Percentiles rank a stretch among this genome's conserved stretches.
These are phyloP conservation scores for Brassica rapa DNA, from an alignment of 345 rosid genomes.

Conservation along the genomic window DNA sequence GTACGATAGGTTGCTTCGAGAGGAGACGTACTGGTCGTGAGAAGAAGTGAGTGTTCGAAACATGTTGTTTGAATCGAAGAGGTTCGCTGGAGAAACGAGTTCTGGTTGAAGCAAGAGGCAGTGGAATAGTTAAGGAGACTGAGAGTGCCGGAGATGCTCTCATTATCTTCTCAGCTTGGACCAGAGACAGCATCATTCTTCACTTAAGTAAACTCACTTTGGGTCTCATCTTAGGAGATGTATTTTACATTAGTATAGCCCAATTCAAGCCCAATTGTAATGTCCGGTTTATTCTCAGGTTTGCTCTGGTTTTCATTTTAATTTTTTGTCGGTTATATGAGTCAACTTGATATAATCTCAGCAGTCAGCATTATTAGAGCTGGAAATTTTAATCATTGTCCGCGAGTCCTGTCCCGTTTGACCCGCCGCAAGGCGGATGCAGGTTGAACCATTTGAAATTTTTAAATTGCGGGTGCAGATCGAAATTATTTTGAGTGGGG, in stretches of 20 bases:
- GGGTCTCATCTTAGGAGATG: not conserved
- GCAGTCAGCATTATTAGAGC: not conserved
- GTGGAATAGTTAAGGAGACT: constrained; percentile 24
- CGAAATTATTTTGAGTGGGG: no score
- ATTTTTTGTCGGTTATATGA: not conserved
- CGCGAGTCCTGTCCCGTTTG: no score
- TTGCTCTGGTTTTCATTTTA: not conserved
- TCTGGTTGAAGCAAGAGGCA: not conserved
- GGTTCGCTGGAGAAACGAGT: not conserved
- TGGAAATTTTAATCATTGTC: no score
- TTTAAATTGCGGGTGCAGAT: no score
- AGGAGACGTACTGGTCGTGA: constrained; percentile 18
- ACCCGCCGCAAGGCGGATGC: no score
- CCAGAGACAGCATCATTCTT: not conserved
- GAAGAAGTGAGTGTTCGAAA: not conserved
- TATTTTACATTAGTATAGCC: not conserved
- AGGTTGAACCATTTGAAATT: no score
- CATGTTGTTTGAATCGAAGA: not conserved
- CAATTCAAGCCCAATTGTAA: not conserved
- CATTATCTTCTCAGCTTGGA: constrained; percentile 34
- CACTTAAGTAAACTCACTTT: not conserved
- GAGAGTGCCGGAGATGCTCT: constrained; percentile 29
- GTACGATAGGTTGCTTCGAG: constrained; percentile 7
- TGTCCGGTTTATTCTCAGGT: not conserved
- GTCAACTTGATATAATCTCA: not conserved